Conservation (phyloP, 306 rosid genomes). For the Sophora flavescens region DNA sequence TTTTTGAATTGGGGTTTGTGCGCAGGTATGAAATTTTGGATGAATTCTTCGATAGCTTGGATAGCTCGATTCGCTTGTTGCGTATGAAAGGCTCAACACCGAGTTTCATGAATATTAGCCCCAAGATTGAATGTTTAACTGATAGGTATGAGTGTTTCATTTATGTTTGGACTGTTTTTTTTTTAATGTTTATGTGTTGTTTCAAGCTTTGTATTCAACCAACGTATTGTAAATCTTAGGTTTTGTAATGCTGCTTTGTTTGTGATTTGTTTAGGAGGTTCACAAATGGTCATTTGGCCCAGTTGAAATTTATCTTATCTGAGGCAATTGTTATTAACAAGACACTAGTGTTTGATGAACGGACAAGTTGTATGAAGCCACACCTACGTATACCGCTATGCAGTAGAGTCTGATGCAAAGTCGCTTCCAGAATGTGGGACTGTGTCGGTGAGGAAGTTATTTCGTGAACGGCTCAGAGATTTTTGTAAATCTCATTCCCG, state of each 20-base stretch:
- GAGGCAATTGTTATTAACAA: conserved; percentile 72
- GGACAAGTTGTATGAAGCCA: conserved; percentile 71
- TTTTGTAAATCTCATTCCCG: conserved; percentile 66
- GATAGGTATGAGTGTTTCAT: conserved; percentile 60
- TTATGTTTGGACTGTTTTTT: not conserved
- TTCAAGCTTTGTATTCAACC: not conserved
- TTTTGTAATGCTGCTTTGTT: conserved; percentile 24
- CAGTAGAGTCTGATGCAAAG: conserved; percentile 49
- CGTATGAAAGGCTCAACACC: conserved; percentile 55
- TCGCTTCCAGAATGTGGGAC: conserved; percentile 41
- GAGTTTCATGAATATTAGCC: conserved; percentile 57
- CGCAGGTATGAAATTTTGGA: conserved; percentile 66
- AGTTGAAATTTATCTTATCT: conserved; percentile 75
- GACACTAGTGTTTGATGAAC: conserved; percentile 58
- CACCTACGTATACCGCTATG: conserved; percentile 67
- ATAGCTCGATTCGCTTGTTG: conserved; percentile 61
- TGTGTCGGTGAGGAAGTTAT: conserved; percentile 59
- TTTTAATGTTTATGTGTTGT: not conserved
- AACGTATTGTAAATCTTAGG: not conserved
- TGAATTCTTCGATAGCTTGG: conserved; percentile 66
- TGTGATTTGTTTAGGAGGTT: conserved; percentile 69
- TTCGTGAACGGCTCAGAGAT: conserved; percentile 54
- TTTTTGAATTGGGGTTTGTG: not conserved
- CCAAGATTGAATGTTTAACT: conserved; percentile 61
- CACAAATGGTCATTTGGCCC: conserved; percentile 73